A percentile compares a stretch with the other conserved stretches of the same genome.
These are phyloP conservation scores for Hortaea sp. DNA, from an alignment of 2,329 filamentous ascomycete species.

Conservation along the genomic window DNA sequence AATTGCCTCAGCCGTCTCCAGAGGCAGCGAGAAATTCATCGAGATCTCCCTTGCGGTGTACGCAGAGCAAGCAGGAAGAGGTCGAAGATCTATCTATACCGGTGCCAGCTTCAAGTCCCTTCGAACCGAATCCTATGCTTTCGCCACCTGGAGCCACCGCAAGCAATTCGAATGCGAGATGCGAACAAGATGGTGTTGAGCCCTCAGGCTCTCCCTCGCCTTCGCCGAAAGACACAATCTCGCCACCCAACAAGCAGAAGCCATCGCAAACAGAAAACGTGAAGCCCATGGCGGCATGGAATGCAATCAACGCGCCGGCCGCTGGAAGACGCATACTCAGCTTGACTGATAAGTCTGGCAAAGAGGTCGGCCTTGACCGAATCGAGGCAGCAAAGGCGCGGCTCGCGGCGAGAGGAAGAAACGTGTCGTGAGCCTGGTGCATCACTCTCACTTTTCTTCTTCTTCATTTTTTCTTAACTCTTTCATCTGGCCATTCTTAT, in stretches of 20 bases:
- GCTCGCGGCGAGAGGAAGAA: constrained; percentile 15
- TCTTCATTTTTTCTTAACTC: neutral
- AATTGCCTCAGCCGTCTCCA: neutral
- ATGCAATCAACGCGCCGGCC: constrained; percentile 13
- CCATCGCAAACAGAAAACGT: constrained; percentile 7
- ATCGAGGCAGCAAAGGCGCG: constrained; percentile 17
- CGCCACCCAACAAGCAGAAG: constrained; percentile 6
- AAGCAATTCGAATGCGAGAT: constrained; percentile 3
- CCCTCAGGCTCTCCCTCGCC: constrained; percentile 1
- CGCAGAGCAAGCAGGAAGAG: neutral
- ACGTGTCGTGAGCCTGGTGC: neutral
- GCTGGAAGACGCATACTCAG: constrained; percentile 9
- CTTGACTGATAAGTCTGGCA: constrained; percentile 9
- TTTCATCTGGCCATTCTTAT: neutral
- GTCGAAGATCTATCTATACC: constrained; percentile 5
- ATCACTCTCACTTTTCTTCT: too few species aligned
- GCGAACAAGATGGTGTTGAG: constrained; percentile 1
- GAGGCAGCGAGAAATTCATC: neutral
- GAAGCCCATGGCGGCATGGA: constrained; percentile 19
- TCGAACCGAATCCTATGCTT: constrained; percentile 6
- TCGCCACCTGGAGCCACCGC: constrained; percentile 4
- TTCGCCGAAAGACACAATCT: constrained; percentile 14
- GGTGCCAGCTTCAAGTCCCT: constrained; percentile 11
- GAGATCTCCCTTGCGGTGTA: neutral
- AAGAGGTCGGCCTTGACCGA: constrained; percentile 12